phyloP scores from a whole-genome alignment of 495 filamentous ascomycete genomes.

The Endocarpon pusillum region DNA sequence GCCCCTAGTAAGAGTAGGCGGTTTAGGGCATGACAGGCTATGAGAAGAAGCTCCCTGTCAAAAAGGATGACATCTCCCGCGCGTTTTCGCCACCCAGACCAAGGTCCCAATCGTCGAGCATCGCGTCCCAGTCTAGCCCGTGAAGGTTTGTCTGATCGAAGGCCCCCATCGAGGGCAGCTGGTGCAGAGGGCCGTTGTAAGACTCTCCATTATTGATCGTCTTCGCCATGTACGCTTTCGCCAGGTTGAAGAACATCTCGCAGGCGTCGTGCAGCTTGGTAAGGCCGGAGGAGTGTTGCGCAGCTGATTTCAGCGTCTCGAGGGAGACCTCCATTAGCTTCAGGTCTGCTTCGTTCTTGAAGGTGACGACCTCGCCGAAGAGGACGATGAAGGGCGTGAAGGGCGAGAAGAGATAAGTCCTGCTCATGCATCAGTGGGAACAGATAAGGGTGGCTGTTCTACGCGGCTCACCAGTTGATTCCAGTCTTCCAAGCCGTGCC shows the following conservation, averaged over 20 bases:
- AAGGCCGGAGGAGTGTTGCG: conserved; percentile 1
- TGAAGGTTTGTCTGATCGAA: conserved; percentile 1
- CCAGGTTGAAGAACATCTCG: too few relatives aligned
- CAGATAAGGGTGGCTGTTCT: not conserved
- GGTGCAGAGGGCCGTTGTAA: too few relatives aligned
- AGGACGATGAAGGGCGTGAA: conserved; percentile 6
- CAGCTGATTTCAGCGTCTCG: conserved; percentile 5
- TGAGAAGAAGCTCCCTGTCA: too few relatives aligned
- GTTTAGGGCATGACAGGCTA: too few relatives aligned
- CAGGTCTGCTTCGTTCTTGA: conserved; percentile 3
- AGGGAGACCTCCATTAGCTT: conserved; percentile 4
- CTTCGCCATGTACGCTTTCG: too few relatives aligned
- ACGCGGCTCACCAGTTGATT: conserved; percentile 4
- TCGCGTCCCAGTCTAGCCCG: conserved; percentile 4
- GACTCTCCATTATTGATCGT: too few relatives aligned
- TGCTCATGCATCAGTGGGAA: conserved; percentile 2
- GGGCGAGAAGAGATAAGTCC: conserved; percentile 5
- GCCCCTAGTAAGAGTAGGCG: too few relatives aligned
- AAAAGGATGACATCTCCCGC: conserved; percentile 5
- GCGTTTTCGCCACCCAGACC: conserved; percentile 3
- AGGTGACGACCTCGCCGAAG: conserved; percentile 5
- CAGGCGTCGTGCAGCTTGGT: conserved; percentile 5
- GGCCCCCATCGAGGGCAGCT: conserved; percentile 1
- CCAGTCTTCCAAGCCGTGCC: conserved; percentile 1
- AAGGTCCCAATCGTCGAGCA: conserved; percentile 6